Evolutionary conservation across 108 stramenopile genomes (phyloP), one percentile per base, ranked within the genome.

Genomic region (Stephanodiscus triporus): DNA sequence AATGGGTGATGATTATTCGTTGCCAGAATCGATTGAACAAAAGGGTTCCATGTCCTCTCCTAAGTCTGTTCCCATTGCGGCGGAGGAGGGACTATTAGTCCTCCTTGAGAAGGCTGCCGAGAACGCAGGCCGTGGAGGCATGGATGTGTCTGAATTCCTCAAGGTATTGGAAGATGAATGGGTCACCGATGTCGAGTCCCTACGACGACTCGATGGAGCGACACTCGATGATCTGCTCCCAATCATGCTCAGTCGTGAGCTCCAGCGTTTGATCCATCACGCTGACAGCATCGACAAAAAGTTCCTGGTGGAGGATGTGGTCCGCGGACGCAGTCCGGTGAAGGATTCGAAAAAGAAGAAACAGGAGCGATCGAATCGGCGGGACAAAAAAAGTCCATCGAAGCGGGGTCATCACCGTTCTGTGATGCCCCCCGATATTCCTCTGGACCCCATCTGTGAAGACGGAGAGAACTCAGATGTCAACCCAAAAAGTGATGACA

Each of bases 111-210:
- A 75, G 60, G 81, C 81, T 11, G 73, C 66, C 22, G 81, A 82
- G 30, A 82, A 82, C 54, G 74, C 68, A 17, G 81, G 81, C 27
- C 81, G 75, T 17, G 19, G 36, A 38, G 81, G 70, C n/a, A 55
- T 75, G 59, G 81, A 82, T 59, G 70, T 82, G 11, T 70, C 74
- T 16, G 34, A 65, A 37, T 75, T 56, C 53, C 20, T 76, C 45
- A 71, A 47, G 19, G 63, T 66, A 24, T 49, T 82, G 42, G 75
- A 69, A 72, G 81, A 82, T 36, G 81, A 82, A 34, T 82, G 81
- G 81, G 81, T 82, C 27, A 82, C 81, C 53, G 81, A 82, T 38
- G 81, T 82, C 16, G 81, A 82, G 43, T 70, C 74, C 1, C 59
- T 82, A 29, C 57, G 81, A 17, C 74, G 81, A 48, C 58, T 82